Percentiles rank a stretch among this genome's conserved stretches.
Conservation (phyloP, 2,329 filamentous ascomycete species). For the Endoconidiophora laricicola region DNA sequence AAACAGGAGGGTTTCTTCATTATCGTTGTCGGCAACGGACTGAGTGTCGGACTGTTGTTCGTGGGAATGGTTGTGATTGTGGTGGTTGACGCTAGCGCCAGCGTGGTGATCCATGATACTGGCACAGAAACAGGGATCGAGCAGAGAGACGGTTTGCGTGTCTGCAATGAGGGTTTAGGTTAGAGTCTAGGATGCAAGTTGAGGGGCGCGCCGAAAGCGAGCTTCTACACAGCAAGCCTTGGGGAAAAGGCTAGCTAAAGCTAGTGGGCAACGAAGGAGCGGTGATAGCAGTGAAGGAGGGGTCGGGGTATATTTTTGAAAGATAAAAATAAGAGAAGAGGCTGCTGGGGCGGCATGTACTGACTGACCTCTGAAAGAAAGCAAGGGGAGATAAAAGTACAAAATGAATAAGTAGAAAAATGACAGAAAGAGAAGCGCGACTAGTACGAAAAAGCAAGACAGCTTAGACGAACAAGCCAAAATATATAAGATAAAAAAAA, state of each 20-base stretch:
- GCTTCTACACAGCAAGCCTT: too few relatives aligned
- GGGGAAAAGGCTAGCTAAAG: background rate
- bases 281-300: background rate
- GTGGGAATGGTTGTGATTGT: background rate
- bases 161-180: too few relatives aligned
- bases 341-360: background rate
- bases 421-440: background rate
- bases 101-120: constrained; percentile 11
- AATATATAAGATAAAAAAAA: too few relatives aligned
- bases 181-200: too few relatives aligned
- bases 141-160: too few relatives aligned
- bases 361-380: background rate
- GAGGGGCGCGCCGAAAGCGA: too few relatives aligned
- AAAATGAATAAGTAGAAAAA: background rate
- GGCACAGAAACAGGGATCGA: too few relatives aligned
- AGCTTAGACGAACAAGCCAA: too few relatives aligned
- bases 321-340: background rate
- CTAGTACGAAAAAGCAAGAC: background rate
- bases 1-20: constrained; percentile 64
- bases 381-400: background rate
- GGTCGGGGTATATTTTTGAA: background rate
- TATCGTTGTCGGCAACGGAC: constrained; percentile 25
- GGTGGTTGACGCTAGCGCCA: constrained; percentile 8
- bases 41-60: constrained; percentile 8
- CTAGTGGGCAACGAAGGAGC: background rate